Conservation (phyloP, 1,284 basidiomycete genomes). For the Sutorius eximius region DNA sequence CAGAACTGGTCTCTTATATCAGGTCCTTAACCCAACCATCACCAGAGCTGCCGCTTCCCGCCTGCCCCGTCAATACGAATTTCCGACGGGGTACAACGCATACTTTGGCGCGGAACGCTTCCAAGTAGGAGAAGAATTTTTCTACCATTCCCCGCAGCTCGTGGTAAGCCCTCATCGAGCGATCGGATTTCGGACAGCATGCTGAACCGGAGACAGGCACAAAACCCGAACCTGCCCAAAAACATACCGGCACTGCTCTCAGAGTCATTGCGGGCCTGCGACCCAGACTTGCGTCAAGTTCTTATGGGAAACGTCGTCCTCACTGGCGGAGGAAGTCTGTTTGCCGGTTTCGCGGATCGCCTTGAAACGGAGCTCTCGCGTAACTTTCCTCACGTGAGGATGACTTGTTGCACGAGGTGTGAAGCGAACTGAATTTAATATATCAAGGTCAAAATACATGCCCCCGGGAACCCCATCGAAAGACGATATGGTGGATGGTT, state of each 20-base stretch:
- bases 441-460: constrained; percentile 77
- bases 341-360: constrained; percentile 86
- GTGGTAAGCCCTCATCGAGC: constrained; percentile 51
- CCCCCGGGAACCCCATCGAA: constrained; percentile 86
- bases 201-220: constrained; percentile 42
- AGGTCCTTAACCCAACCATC: constrained; percentile 5
- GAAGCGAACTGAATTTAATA: constrained; percentile 8
- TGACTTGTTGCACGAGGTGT: constrained; percentile 1
- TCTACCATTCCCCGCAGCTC: constrained; percentile 77
- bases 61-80: constrained; percentile 80
- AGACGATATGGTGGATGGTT: constrained; percentile 90
- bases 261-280: constrained; percentile 81
- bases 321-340: constrained; percentile 87
- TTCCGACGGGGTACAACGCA: constrained; percentile 91
- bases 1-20: constrained; percentile 1
- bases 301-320: constrained; percentile 93
- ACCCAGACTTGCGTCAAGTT: constrained; percentile 88
- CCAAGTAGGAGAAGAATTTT: constrained; percentile 87
- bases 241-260: constrained; percentile 78
- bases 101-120: constrained; percentile 85
- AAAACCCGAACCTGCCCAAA: constrained; percentile 70
- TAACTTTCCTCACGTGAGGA: constrained; percentile 76
- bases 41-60: constrained; percentile 54
- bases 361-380: constrained; percentile 78
- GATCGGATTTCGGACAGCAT: neutral